Percentiles rank a stretch among this genome's conserved stretches.
These are phyloP conservation scores for Caulochytrium protostelioides DNA, from an alignment of 371 early-diverging fungal species.

Conservation along the genomic window DNA sequence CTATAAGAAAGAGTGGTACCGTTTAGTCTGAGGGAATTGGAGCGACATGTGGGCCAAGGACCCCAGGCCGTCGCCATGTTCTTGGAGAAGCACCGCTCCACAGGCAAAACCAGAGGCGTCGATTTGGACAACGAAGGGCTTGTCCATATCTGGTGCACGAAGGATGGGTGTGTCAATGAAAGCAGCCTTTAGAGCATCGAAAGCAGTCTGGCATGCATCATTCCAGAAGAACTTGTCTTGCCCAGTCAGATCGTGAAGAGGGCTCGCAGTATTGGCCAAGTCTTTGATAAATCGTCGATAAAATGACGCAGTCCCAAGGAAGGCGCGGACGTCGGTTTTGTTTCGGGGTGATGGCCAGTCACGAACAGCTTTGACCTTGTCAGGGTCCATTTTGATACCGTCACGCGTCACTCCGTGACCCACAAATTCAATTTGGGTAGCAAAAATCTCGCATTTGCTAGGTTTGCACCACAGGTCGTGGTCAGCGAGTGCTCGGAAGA, in stretches of 20 bases:
- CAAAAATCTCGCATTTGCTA: conserved; percentile 15
- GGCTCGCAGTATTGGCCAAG: conserved; percentile 4
- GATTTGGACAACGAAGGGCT: conserved; percentile 10
- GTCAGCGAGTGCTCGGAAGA: conserved; percentile 9
- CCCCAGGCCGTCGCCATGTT: conserved; percentile 3
- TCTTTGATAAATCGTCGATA: conserved; percentile 15
- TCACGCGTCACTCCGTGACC: conserved; percentile 13
- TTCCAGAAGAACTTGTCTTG: conserved; percentile 9
- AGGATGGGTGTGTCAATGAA: conserved; percentile 11
- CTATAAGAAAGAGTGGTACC: too few species aligned
- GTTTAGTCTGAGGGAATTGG: conserved; percentile 1
- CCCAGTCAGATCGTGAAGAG: conserved; percentile 5
- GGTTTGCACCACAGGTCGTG: conserved; percentile 8
- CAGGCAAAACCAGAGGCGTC: conserved; percentile 16
- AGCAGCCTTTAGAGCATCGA: conserved; percentile 3
- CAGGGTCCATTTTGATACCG: conserved; percentile 7
- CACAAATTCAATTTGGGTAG: conserved; percentile 9
- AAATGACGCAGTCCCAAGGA: conserved; percentile 12
- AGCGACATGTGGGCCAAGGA: conserved; percentile 9
- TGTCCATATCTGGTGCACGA: conserved; percentile 5
- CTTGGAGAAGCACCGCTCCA: conserved; percentile 15
- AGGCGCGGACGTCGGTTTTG: conserved; percentile 5
- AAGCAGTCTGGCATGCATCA: conserved; percentile 4
- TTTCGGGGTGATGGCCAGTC: conserved; percentile 5
- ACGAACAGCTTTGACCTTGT: conserved; percentile 6